Percentiles rank a stretch among this genome's conserved stretches.
Conservation (phyloP, 805 yeast genomes). For the Metschnikowia hibisci region DNA sequence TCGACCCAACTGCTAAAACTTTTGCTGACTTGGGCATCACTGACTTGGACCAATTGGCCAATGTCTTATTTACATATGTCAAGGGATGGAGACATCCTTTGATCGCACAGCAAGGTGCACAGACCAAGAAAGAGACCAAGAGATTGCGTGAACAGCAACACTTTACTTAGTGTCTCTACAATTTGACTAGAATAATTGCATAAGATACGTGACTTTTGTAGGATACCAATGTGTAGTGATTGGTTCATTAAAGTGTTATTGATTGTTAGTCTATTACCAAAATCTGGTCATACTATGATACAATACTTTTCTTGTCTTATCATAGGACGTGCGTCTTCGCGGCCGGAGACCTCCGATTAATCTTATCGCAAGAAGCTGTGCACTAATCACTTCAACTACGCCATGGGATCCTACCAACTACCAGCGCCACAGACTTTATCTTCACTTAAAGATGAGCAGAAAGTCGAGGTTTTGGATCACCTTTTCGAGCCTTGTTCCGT, state of each 20-base stretch:
- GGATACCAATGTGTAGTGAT: neutral
- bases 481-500: slow-evolving; percentile 65
- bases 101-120: slow-evolving; percentile 43
- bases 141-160: slow-evolving; percentile 44
- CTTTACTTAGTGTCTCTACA: slow-evolving; percentile 27
- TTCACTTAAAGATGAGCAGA: slow-evolving; percentile 20
- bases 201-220: slow-evolving; percentile 1
- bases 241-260: too few species aligned
- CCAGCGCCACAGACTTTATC: slow-evolving; percentile 10
- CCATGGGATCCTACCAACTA: slow-evolving; percentile 4
- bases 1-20: slow-evolving; percentile 57
- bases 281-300: too few species aligned
- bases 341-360: slow-evolving; percentile 1
- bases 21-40: slow-evolving; percentile 70
- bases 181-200: slow-evolving; percentile 3
- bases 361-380: slow-evolving; percentile 2
- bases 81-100: slow-evolving; percentile 50
- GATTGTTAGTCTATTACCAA: too few species aligned
- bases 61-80: slow-evolving; percentile 42
- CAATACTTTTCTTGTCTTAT: too few species aligned
- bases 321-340: neutral
- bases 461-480: slow-evolving; percentile 44
- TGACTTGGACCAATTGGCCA: slow-evolving; percentile 40
- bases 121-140: slow-evolving; percentile 36
- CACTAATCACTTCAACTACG: neutral